Base-by-base conservation (phyloP, 495 filamentous ascomycete genomes). In the Cercophora samala region DNA sequence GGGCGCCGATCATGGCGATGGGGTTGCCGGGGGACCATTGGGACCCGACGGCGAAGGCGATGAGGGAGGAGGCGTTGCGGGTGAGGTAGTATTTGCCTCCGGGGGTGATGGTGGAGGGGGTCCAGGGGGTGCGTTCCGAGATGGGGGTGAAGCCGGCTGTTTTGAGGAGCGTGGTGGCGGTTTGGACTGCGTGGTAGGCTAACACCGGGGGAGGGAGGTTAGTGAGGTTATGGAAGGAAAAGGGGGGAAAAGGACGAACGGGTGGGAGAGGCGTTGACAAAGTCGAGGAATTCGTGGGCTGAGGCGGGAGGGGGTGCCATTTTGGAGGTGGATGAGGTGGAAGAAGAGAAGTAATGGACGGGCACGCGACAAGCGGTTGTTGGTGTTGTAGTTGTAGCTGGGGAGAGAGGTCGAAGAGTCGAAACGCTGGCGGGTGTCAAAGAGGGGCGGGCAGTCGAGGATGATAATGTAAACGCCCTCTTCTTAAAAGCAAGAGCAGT, bases 31-130 rank as follows among this genome's bases (percentile, higher is more conserved):
- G 88, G 87, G 88, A 88, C 95, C 95, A 99, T 82, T 90, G 88
- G 74, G 87, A 87, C 64, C 95, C 95, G 70, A 99, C 90, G 64
- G 92, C 91, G 78, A 99, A 99, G 63, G 96, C 95, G 53, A 98
- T 85, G 68, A 99, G 90, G 32, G 96, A 93, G 25, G 94, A 96
- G 64, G 87, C 90, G 79, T 99, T 99, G 56, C 95, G 88, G 54
- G 95, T 99, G 72, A 98, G 84, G 80, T 91, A 97, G 78, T 98
- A 99, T 77, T 94, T 97, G 60, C 95, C 94, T 64, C 94, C 95
- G 24, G 92, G 91, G 66, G 87, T 84, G 68, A 97, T 87, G 46
- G 81, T 85, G 8, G 89, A 88, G 37, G 37, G 2, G 19, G 88
- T 83, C 95, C 95, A 99, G 53, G 90, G 88, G 71, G 97, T 93